Percentiles rank a stretch among this genome's conserved stretches.
These are phyloP conservation scores for Polychaeton citri DNA, from an alignment of 2,329 filamentous ascomycete species.

Conservation along the genomic window DNA sequence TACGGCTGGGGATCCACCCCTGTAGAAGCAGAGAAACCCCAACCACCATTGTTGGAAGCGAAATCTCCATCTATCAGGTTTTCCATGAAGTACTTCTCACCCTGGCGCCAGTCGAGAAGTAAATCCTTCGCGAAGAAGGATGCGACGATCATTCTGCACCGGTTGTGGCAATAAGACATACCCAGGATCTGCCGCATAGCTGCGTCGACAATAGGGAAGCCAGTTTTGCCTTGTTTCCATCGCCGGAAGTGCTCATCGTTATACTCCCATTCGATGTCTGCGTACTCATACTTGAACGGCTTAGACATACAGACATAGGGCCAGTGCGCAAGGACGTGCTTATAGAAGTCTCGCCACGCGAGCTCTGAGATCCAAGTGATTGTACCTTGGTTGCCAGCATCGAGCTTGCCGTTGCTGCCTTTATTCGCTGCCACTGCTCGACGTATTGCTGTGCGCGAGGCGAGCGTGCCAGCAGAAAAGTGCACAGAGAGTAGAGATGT, in stretches of 20 bases:
- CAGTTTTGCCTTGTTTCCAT: conserved; percentile 64
- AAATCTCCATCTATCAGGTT: conserved; percentile 68
- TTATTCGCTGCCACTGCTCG: conserved; percentile 50
- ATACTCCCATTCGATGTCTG: conserved; percentile 73
- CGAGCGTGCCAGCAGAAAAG: conserved; percentile 54
- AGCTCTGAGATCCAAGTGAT: conserved; percentile 68
- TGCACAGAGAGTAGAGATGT: conserved; percentile 64
- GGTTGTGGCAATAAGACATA: conserved; percentile 71
- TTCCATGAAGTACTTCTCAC: conserved; percentile 74
- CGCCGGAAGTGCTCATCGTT: conserved; percentile 52
- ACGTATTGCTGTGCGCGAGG: conserved; percentile 52
- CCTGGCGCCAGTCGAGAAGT: conserved; percentile 69
- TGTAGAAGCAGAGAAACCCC: conserved; percentile 52
- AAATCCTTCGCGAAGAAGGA: conserved; percentile 72
- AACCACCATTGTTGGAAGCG: conserved; percentile 61
- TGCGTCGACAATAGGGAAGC: conserved; percentile 73
- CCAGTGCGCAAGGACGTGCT: conserved; percentile 72
- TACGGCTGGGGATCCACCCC: conserved; percentile 81
- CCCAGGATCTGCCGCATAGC: conserved; percentile 65
- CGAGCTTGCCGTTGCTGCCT: conserved; percentile 42
- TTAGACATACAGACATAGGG: conserved; percentile 72
- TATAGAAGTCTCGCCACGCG: conserved; percentile 82
- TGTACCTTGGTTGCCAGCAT: conserved; percentile 53
- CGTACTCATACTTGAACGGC: conserved; percentile 71
- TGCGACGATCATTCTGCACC: conserved; percentile 70